phyloP scores from a whole-genome alignment of 805 yeast genomes.

The Clavispora fructus region DNA sequence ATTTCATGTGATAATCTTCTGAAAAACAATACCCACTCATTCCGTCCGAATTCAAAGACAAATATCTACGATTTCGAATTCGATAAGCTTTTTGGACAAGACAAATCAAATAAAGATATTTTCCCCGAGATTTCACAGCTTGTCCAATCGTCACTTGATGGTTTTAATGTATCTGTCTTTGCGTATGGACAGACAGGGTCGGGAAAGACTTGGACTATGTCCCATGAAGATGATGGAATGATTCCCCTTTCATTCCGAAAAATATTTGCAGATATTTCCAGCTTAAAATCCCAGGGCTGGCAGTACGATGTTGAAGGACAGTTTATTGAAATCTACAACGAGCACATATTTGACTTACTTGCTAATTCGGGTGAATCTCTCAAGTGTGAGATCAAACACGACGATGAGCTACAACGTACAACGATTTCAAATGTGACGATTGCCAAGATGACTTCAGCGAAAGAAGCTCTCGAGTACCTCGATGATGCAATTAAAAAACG shows the following conservation, averaged over 20 bases:
- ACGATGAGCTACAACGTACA: slow-evolving; percentile 48
- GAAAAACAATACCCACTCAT: slow-evolving; percentile 29
- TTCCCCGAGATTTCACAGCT: slow-evolving; percentile 84
- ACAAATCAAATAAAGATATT: slow-evolving; percentile 52
- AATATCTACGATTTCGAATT: slow-evolving; percentile 49
- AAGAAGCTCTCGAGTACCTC: slow-evolving; percentile 48
- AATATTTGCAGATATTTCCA: slow-evolving; percentile 55
- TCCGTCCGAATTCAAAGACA: slow-evolving; percentile 13
- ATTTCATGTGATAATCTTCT: slow-evolving; percentile 18
- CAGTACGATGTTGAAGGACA: slow-evolving; percentile 59
- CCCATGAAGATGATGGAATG: slow-evolving; percentile 64
- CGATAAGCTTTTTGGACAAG: slow-evolving; percentile 68
- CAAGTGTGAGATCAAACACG: slow-evolving; percentile 71
- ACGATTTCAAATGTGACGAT: slow-evolving; percentile 55
- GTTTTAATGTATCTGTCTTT: slow-evolving; percentile 86
- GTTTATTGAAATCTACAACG: slow-evolving; percentile 88
- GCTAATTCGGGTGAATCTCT: slow-evolving; percentile 14
- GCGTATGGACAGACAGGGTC: slow-evolving; percentile 95
- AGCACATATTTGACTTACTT: slow-evolving; percentile 67
- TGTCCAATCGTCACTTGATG: slow-evolving; percentile 65
- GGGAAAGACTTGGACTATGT: slow-evolving; percentile 93
- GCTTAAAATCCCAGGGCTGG: slow-evolving; percentile 56
- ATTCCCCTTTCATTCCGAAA: slow-evolving; percentile 71
- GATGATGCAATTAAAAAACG: slow-evolving; percentile 55
- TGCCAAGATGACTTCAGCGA: slow-evolving; percentile 40